Conservation (phyloP, 306 rosid species). For the Trifolium dubium region DNA sequence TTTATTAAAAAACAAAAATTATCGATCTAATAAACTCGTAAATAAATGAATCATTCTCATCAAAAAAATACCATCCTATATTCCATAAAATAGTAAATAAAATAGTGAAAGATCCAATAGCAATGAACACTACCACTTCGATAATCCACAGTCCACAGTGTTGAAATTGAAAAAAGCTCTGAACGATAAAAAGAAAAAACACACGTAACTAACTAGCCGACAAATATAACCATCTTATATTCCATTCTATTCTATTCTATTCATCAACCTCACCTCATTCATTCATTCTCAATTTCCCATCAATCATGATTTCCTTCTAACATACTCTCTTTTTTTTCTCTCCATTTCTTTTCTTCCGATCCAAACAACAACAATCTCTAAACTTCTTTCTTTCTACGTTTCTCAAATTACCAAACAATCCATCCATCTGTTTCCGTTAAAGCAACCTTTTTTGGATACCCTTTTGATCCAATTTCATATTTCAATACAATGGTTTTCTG, state of each 20-base stretch:
- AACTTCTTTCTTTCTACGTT: background rate
- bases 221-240: slow-evolving; percentile 14
- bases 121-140: slow-evolving; percentile 1
- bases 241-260: background rate
- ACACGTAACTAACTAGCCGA: slow-evolving; percentile 14
- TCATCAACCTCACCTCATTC: background rate
- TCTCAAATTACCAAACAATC: background rate
- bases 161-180: background rate
- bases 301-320: background rate
- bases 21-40: too few species aligned
- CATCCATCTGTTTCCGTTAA: slow-evolving; percentile 13
- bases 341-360: slow-evolving; percentile 12
- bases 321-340: background rate
- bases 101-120: background rate
- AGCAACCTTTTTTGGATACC: slow-evolving; percentile 26
- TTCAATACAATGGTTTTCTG: slow-evolving; percentile 29
- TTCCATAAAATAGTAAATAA: too few species aligned
- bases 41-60: too few species aligned
- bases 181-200: background rate
- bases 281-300: slow-evolving; percentile 12
- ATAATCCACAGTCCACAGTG: background rate
- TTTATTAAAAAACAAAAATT: too few species aligned
- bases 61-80: too few species aligned
- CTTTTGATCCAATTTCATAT: slow-evolving; percentile 12
- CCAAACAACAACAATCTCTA: slow-evolving; percentile 1